Base-by-base conservation (phyloP, 441 rosid species). In the Geranium incanum region DNA sequence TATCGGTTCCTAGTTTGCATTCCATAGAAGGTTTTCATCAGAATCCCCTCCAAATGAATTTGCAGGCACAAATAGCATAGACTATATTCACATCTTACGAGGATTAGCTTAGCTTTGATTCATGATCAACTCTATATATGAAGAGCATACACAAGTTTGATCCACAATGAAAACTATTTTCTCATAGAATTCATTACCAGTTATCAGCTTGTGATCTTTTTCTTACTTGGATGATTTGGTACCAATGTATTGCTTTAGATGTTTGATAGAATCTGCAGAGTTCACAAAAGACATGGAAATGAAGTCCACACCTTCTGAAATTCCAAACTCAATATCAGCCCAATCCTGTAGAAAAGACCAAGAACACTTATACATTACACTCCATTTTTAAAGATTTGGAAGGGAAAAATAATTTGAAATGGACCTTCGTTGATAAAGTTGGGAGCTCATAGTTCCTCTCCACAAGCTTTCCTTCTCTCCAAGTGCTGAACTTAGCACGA, bases 381-480 rank as follows among this genome's bases (percentile, higher is more conserved):
- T 28, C 33, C 33, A 28, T 28, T 28, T 28, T 28, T 2, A 28
- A 28, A 28, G 3, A 2, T 2, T 28, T 7, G 13, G 37, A 36
- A 52, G 36, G 60, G 41, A 16, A 36, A 12, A 33, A 65, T 6
- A 37, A 65, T 18, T 23, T 48, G 23, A 71, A 33, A 41, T 57
- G 6, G 50, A 88, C 95, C 92, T 89, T 89, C 37, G 70, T 33
- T 5, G 88, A 87, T 63, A 87, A 69, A 9, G 92, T 87, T 4
- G 89, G 89, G 68, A 85, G 83, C 69, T 82, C 84, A 3, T 83
- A 68, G 70, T 84, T 81, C 71, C 84, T 75, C 71, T 73, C 78
- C 1, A 86, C 87, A 65, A 85, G 89, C 72, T 78, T 86, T 59
- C 91, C 95, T 59, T 84, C 75, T 80, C 95, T 81, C 95, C 95